Evolutionary conservation across 345 rosid species (phyloP), one percentile per base, ranked within the genome.

Genomic region (Citrus mangshanensis): DNA sequence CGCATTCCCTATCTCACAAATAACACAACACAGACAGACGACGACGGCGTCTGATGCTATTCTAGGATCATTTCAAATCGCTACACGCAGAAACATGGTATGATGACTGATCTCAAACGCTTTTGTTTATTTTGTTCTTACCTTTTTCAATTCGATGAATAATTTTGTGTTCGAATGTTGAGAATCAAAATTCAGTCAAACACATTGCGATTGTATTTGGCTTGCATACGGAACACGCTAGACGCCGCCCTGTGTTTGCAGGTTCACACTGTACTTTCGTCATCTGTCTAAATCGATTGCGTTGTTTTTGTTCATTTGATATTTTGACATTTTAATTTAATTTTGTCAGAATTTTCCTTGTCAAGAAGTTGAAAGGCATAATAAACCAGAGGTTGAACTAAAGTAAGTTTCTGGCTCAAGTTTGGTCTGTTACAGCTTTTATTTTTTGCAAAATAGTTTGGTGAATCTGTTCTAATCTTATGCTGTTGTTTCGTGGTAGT

Each of bases 311-410:
- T 78, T 51, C 74, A 54, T 72, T 21, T 85, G 55, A 35, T 85
- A 70, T 10, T 67, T 68, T 51, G 79, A 51, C 25, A 40, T 22
- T 34, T 22, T 77, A 14, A 6, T 28, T 19, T 10, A 60, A 10
- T 64, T 71, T 16, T 18, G 2, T 65, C 91, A 96, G 98, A 96
- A 94, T 78, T 96, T 96, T 83, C 99, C 99, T 71, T 96, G 99
- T 86, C 99, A 96, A 89, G 99, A 96, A 89, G 99, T 96, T 79
- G 98, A 96, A 81, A 89, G 99, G 89, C 98, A 96, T 88, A 96
- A 96, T 87, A 96, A 96, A 83, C 99, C 99, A 63, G 99, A 96
- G 88, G 97, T 93, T 85, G 99, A 96, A 85, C 90, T 96, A 21
- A 94, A 93, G 99, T 93, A 96, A 80, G 95, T 87, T 82, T 85